phyloP scores from a whole-genome alignment of 2,329 filamentous ascomycete genomes.

The Pyricularia sp. region DNA sequence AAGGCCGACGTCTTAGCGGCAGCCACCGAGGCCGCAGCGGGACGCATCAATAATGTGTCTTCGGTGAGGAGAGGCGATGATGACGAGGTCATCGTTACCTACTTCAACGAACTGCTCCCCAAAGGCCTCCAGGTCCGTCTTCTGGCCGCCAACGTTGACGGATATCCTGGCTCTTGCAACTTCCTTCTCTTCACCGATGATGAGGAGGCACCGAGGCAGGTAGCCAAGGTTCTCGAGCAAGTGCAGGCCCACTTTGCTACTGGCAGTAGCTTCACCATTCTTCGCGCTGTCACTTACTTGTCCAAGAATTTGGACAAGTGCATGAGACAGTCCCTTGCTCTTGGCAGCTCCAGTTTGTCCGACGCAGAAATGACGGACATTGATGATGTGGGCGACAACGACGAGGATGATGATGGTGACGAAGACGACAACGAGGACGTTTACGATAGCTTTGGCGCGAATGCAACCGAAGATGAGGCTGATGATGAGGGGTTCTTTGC shows the following conservation, averaged over 20 bases:
- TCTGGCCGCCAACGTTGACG: slow-evolving; percentile 20
- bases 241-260: slow-evolving; percentile 34
- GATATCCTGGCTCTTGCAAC: slow-evolving; percentile 26
- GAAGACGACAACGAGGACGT: slow-evolving; percentile 13
- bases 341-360: slow-evolving; percentile 1
- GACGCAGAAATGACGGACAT: slow-evolving; percentile 15
- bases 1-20: slow-evolving; percentile 42
- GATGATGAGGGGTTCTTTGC: slow-evolving; percentile 12
- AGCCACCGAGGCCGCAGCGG: slow-evolving; percentile 23
- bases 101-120: slow-evolving; percentile 18
- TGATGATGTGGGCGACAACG: slow-evolving; percentile 9
- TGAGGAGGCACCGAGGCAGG: slow-evolving; percentile 18
- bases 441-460: slow-evolving; percentile 13
- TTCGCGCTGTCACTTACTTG: slow-evolving; percentile 35
- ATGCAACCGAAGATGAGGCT: slow-evolving; percentile 8
- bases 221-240: slow-evolving; percentile 28
- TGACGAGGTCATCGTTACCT: slow-evolving; percentile 60
- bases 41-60: slow-evolving; percentile 36
- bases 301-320: slow-evolving; percentile 24
- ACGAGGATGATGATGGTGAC: slow-evolving; percentile 12
- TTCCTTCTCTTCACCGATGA: slow-evolving; percentile 35
- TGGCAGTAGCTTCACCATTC: slow-evolving; percentile 26
- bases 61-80: slow-evolving; percentile 55
- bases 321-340: slow-evolving; percentile 9
- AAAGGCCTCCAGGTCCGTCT: slow-evolving; percentile 26